phyloP scores from a whole-genome alignment of 2,329 filamentous ascomycete genomes.

The Aureobasidium subglaciale region DNA sequence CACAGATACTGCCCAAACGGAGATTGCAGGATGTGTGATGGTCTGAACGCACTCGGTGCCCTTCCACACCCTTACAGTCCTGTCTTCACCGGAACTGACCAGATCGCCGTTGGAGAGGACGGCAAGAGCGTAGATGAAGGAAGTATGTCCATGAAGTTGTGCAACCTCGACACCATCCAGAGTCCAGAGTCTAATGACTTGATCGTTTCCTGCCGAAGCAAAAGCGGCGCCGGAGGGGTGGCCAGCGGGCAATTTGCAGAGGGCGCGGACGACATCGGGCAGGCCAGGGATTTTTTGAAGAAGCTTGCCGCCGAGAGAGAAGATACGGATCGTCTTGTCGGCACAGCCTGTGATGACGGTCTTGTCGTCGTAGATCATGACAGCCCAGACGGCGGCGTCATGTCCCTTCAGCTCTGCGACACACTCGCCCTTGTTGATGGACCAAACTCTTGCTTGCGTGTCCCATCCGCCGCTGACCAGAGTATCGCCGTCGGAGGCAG shows the following conservation, averaged over 20 bases:
- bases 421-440: conserved; percentile 75
- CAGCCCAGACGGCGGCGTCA: conserved; percentile 81
- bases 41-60: conserved; percentile 80
- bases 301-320: conserved; percentile 58
- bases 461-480: conserved; percentile 95
- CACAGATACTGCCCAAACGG: conserved; percentile 87
- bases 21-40: conserved; percentile 94
- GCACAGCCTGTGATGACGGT: conserved; percentile 78
- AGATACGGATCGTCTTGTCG: conserved; percentile 83
- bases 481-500: conserved; percentile 62
- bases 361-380: conserved; percentile 70
- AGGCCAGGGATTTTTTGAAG: conserved; percentile 61
- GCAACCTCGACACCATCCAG: conserved; percentile 68
- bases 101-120: conserved; percentile 76
- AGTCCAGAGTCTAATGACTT: conserved; percentile 80
- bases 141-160: conserved; percentile 81
- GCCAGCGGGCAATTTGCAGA: conserved; percentile 68
- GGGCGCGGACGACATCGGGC: conserved; percentile 77
- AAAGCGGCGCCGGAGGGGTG: conserved; percentile 85
- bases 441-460: conserved; percentile 78
- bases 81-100: conserved; percentile 85
- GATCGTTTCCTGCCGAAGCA: conserved; percentile 90
- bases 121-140: conserved; percentile 84
- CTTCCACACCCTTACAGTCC: conserved; percentile 86
- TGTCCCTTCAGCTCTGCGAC: conserved; percentile 68